These are phyloP conservation scores for Chlorella sp. DNA, from an alignment of 139 green algal species.

Conservation along the genomic window DNA sequence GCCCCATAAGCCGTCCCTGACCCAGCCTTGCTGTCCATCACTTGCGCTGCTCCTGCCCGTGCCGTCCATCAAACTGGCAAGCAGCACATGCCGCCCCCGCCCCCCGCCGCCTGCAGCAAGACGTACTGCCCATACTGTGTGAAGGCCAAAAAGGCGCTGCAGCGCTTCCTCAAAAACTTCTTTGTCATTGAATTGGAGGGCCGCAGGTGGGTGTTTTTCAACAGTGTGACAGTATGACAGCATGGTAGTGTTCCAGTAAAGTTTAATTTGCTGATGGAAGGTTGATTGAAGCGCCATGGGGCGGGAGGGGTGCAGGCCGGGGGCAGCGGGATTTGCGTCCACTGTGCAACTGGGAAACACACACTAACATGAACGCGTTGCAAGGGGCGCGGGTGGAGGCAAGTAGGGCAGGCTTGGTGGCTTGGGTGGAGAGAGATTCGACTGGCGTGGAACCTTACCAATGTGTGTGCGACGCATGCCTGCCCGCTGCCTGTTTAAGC, in stretches of 20 bases:
- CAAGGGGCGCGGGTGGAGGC: too few species aligned
- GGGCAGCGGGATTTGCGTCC: too few species aligned
- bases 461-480: too few species aligned
- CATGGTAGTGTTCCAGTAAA: background rate
- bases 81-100: background rate
- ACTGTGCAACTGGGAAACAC: too few species aligned
- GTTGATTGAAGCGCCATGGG: background rate
- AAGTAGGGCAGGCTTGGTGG: too few species aligned
- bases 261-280: background rate
- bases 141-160: constrained; percentile 55
- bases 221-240: background rate
- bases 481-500: too few species aligned
- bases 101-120: constrained; percentile 36
- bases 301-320: background rate
- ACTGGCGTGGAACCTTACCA: too few species aligned
- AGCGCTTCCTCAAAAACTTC: constrained; percentile 40
- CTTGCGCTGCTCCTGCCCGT: background rate
- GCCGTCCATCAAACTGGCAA: too few species aligned
- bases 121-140: constrained; percentile 57
- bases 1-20: background rate
- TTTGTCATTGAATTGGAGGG: constrained; percentile 51
- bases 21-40: background rate
- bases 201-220: background rate
- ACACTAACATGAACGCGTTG: too few species aligned
- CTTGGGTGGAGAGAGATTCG: too few species aligned